Percentiles rank a stretch among this genome's conserved stretches.
These are phyloP conservation scores for Claviceps maximensis DNA, from an alignment of 2,329 filamentous ascomycete genomes.

Conservation along the genomic window DNA sequence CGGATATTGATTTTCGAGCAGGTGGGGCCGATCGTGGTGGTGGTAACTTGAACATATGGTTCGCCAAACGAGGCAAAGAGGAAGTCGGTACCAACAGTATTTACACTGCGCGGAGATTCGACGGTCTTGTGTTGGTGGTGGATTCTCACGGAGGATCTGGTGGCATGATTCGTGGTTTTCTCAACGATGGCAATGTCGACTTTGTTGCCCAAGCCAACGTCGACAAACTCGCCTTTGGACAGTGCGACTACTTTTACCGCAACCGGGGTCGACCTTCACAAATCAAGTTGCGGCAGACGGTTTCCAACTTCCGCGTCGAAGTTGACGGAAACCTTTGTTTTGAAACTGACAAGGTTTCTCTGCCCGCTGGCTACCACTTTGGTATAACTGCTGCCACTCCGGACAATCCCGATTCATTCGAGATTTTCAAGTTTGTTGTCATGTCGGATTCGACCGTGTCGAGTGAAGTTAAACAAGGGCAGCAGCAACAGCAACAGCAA, in stretches of 20 bases:
- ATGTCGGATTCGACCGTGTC: conserved; percentile 37
- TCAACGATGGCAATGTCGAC: conserved; percentile 80
- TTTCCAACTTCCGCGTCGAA: conserved; percentile 57
- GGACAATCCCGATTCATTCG: conserved; percentile 88
- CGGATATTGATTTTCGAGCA: conserved; percentile 77
- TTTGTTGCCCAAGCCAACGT: conserved; percentile 64
- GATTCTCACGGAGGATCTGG: conserved; percentile 67
- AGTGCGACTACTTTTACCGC: conserved; percentile 82
- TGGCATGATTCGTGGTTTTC: conserved; percentile 78
- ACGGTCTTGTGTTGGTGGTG: conserved; percentile 77
- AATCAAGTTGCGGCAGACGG: conserved; percentile 57
- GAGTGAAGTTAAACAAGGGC: conserved; percentile 6
- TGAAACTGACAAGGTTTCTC: conserved; percentile 60
- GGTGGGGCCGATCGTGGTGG: conserved; percentile 73
- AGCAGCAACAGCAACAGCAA: conserved; percentile 16
- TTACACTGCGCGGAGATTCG: conserved; percentile 74
- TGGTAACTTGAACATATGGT: conserved; percentile 92
- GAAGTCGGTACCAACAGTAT: conserved; percentile 61
- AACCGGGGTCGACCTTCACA: conserved; percentile 78
- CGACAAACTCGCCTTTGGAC: conserved; percentile 80
- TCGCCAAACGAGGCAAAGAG: conserved; percentile 54
- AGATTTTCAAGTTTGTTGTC: conserved; percentile 76
- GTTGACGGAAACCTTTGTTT: conserved; percentile 77
- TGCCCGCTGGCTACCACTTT: conserved; percentile 72
- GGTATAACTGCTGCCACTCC: conserved; percentile 80